Base-by-base conservation (phyloP, 1,284 basidiomycete genomes). In the Irpex sp. region DNA sequence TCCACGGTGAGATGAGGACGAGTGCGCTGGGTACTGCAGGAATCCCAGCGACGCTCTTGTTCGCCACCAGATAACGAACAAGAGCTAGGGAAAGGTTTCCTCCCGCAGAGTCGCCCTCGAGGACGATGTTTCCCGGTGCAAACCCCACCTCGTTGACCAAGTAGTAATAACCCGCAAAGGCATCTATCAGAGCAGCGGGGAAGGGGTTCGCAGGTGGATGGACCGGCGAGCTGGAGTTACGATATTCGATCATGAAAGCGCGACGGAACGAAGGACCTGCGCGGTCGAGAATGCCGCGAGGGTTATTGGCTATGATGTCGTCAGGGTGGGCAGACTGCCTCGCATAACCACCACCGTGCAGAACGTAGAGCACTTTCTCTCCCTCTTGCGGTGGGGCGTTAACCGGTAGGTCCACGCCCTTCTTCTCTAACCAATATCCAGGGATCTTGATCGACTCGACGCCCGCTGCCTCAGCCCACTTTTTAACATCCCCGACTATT, bases 1-100 rank as follows among this genome's bases (percentile, higher is more conserved):
- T 68, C 84, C 84, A 86, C 0, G 85, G 85, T 0, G 85, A 86
- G 58, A 82, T 72, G 5, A 83, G 74, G n/a, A 88, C 53, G 21
- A 72, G 45, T 36, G 58, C 61, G 6, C 63, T 59, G 9, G 66
- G 60, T 1, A 86, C 84, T 39, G 78, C 35, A 28, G 56, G 60
- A 36, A 57, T 10, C 12, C 12, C n/a, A 8, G 74, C 9, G 68
- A 67, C 28, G 48, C 5, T 21, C 21, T 56, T 58, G 49, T 65
- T 56, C 37, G 65, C 64, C 21, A 67, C 65, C 39, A 76, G 68
- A 63, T 75, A 75, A 9, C 72, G 72, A 6, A 65, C 66, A n/a
- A 76, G 65, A 4, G 78, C 79, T 5, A 83, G 67, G 0, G 77
- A 79, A 16, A 85, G 71, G 66, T 83, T 81, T 0, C 78, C 82